These are phyloP conservation scores for Albophoma yamanashiensis DNA, from an alignment of 2,329 filamentous ascomycete genomes.

Conservation along the genomic window DNA sequence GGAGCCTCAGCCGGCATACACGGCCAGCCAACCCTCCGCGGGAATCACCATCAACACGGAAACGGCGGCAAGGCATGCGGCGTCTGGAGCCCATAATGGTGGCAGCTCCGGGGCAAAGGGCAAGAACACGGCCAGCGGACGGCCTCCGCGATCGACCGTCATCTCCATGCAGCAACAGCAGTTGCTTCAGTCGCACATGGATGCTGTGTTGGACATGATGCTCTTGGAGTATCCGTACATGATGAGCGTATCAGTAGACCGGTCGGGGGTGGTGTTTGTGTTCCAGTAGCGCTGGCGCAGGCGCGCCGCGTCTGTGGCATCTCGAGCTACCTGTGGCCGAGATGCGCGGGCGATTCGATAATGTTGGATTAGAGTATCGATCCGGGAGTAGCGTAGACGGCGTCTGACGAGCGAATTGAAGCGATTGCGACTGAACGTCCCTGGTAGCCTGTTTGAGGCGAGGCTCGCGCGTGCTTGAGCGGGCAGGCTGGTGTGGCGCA, in stretches of 20 bases:
- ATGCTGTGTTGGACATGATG: conserved; percentile 80
- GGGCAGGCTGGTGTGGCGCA: not conserved
- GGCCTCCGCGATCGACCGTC: conserved; percentile 65
- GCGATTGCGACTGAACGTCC: not conserved
- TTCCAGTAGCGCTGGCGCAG: conserved; percentile 37
- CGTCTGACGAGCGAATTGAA: not conserved
- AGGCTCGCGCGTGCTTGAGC: not conserved
- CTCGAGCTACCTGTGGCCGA: not conserved
- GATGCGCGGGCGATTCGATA: not conserved
- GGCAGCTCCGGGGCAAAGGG: conserved; percentile 12
- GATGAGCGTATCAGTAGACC: conserved; percentile 86
- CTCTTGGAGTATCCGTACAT: conserved; percentile 81
- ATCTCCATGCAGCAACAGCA: conserved; percentile 83
- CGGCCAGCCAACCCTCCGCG: conserved; percentile 49
- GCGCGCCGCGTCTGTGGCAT: not conserved
- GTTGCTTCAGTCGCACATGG: conserved; percentile 75
- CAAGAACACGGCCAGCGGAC: conserved; percentile 15
- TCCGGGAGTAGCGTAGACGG: not conserved
- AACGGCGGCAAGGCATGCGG: conserved; percentile 32
- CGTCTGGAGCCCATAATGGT: conserved; percentile 9
- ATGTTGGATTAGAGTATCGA: not conserved
- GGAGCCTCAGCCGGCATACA: conserved; percentile 64
- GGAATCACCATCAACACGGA: conserved; percentile 59
- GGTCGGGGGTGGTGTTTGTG: conserved; percentile 81
- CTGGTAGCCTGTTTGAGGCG: not conserved